These are phyloP conservation scores for Houttuynia cordata DNA, from an alignment of 164 flowering plant species.

Conservation along the genomic window DNA sequence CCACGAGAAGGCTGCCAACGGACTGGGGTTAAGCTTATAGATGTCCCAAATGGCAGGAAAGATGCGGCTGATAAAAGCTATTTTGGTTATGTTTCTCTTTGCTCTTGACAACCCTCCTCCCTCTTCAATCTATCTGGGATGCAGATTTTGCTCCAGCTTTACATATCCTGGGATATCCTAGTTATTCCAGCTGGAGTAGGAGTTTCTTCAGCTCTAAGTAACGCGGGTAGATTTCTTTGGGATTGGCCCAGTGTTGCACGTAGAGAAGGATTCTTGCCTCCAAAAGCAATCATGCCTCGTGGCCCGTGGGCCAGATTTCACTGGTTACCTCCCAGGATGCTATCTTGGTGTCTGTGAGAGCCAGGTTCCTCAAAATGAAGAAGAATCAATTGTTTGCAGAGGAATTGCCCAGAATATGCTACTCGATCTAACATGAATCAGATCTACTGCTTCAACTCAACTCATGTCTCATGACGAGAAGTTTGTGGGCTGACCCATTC, in stretches of 20 bases:
- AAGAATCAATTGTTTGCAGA: slow-evolving; percentile 64
- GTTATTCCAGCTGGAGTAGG: slow-evolving; percentile 75
- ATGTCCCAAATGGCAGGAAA: slow-evolving; percentile 94
- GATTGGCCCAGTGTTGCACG: slow-evolving; percentile 94
- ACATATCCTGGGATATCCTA: slow-evolving; percentile 90
- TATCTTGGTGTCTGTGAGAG: slow-evolving; percentile 23
- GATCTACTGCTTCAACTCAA: slow-evolving; percentile 20
- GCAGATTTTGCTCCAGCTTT: slow-evolving; percentile 96
- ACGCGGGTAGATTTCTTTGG: slow-evolving; percentile 92
- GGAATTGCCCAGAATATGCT: slow-evolving; percentile 36
- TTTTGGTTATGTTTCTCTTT: slow-evolving; percentile 87
- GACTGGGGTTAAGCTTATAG: slow-evolving; percentile 89
- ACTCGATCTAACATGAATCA: slow-evolving; percentile 15
- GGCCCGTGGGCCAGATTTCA: slow-evolving; percentile 34
- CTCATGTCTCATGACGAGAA: slow-evolving; percentile 20
- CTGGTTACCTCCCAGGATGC: slow-evolving; percentile 34
- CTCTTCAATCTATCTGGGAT: slow-evolving; percentile 84
- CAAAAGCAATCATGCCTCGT: slow-evolving; percentile 28
- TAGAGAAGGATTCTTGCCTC: slow-evolving; percentile 81
- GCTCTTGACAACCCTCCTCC: slow-evolving; percentile 95
- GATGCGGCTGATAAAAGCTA: slow-evolving; percentile 99
- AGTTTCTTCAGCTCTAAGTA: slow-evolving; percentile 78
- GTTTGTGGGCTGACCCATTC: slow-evolving; percentile 36
- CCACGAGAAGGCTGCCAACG: slow-evolving; percentile 97
- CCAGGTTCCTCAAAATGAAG: slow-evolving; percentile 47